Evolutionary conservation across 441 rosid species (phyloP), one percentile per base, ranked within the genome.

Genomic region (Breynia disticha): DNA sequence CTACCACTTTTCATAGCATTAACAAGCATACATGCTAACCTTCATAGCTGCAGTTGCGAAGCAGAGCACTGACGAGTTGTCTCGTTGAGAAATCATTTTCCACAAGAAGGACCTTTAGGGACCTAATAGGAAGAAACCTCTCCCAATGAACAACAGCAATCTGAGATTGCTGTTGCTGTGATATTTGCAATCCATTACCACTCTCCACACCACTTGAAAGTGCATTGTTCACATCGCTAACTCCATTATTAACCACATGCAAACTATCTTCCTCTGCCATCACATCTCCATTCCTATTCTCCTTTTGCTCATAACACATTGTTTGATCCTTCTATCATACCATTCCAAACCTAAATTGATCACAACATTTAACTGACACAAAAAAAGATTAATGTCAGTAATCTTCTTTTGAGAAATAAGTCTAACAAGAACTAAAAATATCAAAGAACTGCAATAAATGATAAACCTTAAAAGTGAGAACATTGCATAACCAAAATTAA

Each of bases 61-160:
- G 83, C 57, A 90, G 66, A 6, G 95, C 96, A 39, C 75, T 62
- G 39, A 90, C 90, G 65, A 90, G 74, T 19, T 84, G 89, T 16
- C 95, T 86, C 3, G 97, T 87, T 0, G 86, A 81, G 62, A 77
- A 81, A 71, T 90, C 96, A 61, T 74, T 76, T 71, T 84, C 96
- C 48, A 84, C 96, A 16, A 90, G 76, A 64, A 90, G 88, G 75
- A 90, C 95, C 74, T 73, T 84, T 56, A 90, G 79, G 1, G 90
- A 72, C 66, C 85, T 67, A 52, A 75, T 53, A 8, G 81, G 85
- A 18, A 88, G 89, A 71, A 83, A 88, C 67, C 77, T 81, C 70
- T 88, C 96, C 96, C 96, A 85, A 38, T 60, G 28, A 54, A 87
- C 65, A 22, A 54, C 38, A 37, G 80, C 39, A 57, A 71, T 81